A percentile compares a stretch with the other conserved stretches of the same genome.
Conservation (phyloP, 768 basidiomycete species). For the Agaricus bisporus region DNA sequence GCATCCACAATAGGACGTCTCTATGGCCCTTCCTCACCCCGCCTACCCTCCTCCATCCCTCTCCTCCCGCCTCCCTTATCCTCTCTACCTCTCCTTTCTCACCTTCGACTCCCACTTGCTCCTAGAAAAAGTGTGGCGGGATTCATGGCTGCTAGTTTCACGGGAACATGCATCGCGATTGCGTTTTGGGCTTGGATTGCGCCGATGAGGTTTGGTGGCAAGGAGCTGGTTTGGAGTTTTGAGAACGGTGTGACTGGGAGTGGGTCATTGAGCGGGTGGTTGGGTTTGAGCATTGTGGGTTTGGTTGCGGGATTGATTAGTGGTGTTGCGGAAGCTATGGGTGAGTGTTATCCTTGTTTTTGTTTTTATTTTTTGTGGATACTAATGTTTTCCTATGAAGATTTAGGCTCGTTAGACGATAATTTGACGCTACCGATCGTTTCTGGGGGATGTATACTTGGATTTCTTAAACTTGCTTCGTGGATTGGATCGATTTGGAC, state of each 20-base stretch:
- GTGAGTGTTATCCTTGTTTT: too few relatives aligned
- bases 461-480: neutral
- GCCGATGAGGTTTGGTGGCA: constrained; percentile 32
- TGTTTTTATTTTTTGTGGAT: too few relatives aligned
- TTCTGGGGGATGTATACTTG: constrained; percentile 2
- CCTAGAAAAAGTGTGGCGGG: constrained; percentile 83
- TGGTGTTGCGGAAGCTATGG: constrained; percentile 84
- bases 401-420: constrained; percentile 69
- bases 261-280: constrained; percentile 26
- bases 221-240: constrained; percentile 46
- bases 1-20: constrained; percentile 91
- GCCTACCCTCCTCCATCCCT: constrained; percentile 32
- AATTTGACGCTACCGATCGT: neutral
- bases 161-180: constrained; percentile 59
- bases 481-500: neutral
- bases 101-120: constrained; percentile 60
- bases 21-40: constrained; percentile 63
- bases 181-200: constrained; percentile 70
- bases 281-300: constrained; percentile 51
- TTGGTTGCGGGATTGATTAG: constrained; percentile 70
- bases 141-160: constrained; percentile 70
- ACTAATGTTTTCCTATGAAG: too few relatives aligned
- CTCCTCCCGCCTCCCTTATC: neutral
- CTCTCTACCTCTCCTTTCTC: constrained; percentile 12
- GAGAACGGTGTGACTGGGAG: constrained; percentile 10